Conservation (phyloP, 2,329 filamentous ascomycete species). For the Trichocomaceae sp. region DNA sequence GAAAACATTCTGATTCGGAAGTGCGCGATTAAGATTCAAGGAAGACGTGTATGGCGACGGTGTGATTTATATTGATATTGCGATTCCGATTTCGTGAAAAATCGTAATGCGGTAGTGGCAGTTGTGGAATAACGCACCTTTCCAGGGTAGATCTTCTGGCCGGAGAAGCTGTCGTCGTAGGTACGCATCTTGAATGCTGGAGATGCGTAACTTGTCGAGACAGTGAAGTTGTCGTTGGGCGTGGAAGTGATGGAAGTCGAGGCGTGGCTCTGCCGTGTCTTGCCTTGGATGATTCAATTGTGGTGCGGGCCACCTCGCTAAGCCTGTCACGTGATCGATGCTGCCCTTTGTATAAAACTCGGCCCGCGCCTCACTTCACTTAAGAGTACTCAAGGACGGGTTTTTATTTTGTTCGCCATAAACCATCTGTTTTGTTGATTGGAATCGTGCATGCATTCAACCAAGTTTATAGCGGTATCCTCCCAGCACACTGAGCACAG, state of each 20-base stretch:
- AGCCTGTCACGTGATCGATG: constrained; percentile 37
- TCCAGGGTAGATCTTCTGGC: constrained; percentile 72
- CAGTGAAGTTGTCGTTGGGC: constrained; percentile 34
- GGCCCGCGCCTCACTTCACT: background rate
- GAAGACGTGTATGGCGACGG: background rate
- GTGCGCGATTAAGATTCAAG: background rate
- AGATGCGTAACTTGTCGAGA: constrained; percentile 39
- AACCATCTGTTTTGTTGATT: too few species aligned
- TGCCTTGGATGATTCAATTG: constrained; percentile 30
- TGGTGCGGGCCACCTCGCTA: constrained; percentile 39
- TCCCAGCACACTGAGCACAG: too few species aligned
- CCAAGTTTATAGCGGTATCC: too few species aligned
- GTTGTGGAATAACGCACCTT: constrained; percentile 54
- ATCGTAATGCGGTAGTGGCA: background rate
- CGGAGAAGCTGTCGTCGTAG: constrained; percentile 73
- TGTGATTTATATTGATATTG: background rate
- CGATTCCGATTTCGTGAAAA: background rate
- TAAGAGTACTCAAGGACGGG: background rate
- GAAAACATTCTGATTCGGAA: background rate
- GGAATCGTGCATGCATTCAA: too few species aligned
- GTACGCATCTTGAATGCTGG: constrained; percentile 60
- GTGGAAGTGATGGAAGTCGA: constrained; percentile 38
- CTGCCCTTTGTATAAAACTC: constrained; percentile 31
- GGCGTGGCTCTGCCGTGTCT: constrained; percentile 22
- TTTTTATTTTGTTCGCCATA: too few species aligned